These are phyloP conservation scores for Diutina neorugosa DNA, from an alignment of 1,139 yeast genomes.

Conservation along the genomic window DNA sequence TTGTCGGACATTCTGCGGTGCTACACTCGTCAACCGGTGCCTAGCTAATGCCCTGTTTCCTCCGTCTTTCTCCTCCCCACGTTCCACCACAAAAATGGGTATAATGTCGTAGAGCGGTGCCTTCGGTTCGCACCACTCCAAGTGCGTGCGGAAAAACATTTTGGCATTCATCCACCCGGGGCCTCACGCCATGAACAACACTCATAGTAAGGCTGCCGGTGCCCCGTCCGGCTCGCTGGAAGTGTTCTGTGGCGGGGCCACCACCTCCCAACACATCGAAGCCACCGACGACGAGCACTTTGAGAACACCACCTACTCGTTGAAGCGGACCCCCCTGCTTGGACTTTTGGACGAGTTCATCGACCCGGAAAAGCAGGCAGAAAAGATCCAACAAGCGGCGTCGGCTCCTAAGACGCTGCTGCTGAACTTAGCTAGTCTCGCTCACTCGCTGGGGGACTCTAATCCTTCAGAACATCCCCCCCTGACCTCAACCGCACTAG, in stretches of 20 bases:
- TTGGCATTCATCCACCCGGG: background rate
- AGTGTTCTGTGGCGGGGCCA: slow-evolving; percentile 37
- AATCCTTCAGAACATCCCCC: background rate
- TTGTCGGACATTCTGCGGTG: too few species aligned
- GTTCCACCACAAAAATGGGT: background rate
- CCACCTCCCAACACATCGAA: slow-evolving; percentile 49
- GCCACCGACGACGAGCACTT: slow-evolving; percentile 67
- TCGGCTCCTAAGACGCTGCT: background rate
- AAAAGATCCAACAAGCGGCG: slow-evolving; percentile 5
- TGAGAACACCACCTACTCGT: slow-evolving; percentile 57
- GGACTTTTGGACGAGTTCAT: slow-evolving; percentile 70
- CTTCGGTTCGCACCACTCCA: background rate
- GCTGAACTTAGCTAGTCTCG: background rate
- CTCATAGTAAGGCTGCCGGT: background rate
- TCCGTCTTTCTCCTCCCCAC: background rate
- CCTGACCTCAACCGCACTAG: background rate
- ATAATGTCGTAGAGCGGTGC: background rate
- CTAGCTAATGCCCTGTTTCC: too few species aligned
- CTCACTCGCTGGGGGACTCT: background rate
- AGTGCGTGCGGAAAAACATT: background rate
- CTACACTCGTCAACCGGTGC: too few species aligned
- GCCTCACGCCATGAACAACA: background rate
- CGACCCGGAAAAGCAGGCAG: slow-evolving; percentile 9
- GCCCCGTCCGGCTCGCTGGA: slow-evolving; percentile 11
- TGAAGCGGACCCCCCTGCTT: slow-evolving; percentile 75